Evolutionary conservation across 2,329 filamentous ascomycete genomes (phyloP), one percentile per base, ranked within the genome.

Genomic region (Xylariaceae sp.): DNA sequence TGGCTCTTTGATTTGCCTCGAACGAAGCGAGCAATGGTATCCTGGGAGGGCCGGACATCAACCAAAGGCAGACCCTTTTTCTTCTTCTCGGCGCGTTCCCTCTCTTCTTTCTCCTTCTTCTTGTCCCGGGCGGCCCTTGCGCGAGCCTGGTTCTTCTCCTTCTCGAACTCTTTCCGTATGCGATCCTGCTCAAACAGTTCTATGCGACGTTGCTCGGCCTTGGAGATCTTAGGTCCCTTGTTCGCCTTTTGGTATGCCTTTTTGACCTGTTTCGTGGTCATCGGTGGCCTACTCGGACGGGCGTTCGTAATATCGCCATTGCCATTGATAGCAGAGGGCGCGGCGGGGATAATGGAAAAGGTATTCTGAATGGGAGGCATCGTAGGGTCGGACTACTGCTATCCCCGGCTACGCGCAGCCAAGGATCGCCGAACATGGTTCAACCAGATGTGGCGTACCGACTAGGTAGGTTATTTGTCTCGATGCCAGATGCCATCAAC

Each of bases 21-120:
- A 6, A 83, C 71, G 55, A 87, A 87, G 31, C 77, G 68, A 16
- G 82, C 75, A 60, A 87, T 84, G 0, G 80, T 83, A 37, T 80
- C 80, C 67, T 87, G 85, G 29, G 84, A 86, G 0, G 84, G 79
- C 31, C 79, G 76, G 4, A 84, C 80, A 11, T 75, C 76, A n/a
- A 82, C 75, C 4, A 85, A 71, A 12, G 85, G 85, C 56, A 84
- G 54, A 0, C 84, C 81, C 51, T 75, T 79, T 60, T 75, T 80
- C 65, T 73, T 81, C 71, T 79, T 83, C 48, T 75, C 78, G n/a
- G 81, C 78, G 40, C 72, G 74, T 56, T 80, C 79, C 6, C 76
- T 76, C 23, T 76, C 69, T 45, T 83, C 82, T 65, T 81, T 85
- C 14, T 78, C 80, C 57, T 78, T 81, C 69, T 84, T 86, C 71